These are phyloP conservation scores for Uronychia setigera DNA, from an alignment of 73 alveolate species.

Conservation along the genomic window DNA sequence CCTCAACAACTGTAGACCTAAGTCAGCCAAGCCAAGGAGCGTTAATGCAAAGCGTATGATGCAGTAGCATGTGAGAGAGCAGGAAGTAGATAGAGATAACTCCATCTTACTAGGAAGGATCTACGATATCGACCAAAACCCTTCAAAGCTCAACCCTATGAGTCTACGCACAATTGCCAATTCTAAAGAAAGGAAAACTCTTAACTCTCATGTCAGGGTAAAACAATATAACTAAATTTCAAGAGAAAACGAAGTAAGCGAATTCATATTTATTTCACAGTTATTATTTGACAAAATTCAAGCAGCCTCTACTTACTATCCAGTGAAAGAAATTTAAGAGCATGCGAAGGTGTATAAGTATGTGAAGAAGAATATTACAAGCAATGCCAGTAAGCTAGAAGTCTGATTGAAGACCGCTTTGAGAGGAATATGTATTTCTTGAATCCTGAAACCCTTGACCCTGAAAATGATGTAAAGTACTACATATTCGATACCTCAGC, in stretches of 20 bases:
- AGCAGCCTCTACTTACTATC: neutral
- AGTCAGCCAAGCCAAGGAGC: neutral
- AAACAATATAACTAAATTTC: no score
- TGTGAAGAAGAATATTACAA: neutral
- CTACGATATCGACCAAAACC: neutral
- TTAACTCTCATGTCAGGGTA: neutral
- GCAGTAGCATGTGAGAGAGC: neutral
- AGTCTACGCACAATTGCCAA: neutral
- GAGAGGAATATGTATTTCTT: neutral
- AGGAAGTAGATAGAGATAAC: neutral
- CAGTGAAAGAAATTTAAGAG: neutral
- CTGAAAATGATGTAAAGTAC: neutral
- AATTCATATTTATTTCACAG: neutral
- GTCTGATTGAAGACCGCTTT: neutral
- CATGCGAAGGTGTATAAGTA: neutral
- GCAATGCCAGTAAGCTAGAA: neutral
- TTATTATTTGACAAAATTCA: neutral
- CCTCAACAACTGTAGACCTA: neutral
- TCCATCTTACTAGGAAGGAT: neutral
- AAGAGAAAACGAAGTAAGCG: neutral
- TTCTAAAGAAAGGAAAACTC: neutral
- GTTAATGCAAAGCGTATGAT: neutral
- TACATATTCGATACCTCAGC: neutral
- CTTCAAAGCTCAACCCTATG: neutral
- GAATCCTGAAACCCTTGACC: neutral